phyloP scores from a whole-genome alignment of 2,329 filamentous ascomycete species.

The Thielaviopsis ethacetica region DNA sequence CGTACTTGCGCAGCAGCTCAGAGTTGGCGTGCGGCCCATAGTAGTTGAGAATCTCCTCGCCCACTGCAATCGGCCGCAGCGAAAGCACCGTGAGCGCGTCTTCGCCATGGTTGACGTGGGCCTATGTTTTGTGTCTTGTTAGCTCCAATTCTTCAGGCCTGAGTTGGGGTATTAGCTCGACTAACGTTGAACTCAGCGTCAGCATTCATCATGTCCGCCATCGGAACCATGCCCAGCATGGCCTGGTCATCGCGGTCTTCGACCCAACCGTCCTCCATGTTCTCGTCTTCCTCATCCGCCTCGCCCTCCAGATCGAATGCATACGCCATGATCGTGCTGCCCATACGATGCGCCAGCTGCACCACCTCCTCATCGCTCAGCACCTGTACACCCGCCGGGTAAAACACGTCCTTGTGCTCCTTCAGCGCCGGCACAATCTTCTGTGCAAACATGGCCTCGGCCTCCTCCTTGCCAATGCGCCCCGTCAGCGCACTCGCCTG shows the following conservation, averaged over 20 bases:
- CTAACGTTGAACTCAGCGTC: constrained; percentile 65
- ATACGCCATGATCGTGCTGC: constrained; percentile 81
- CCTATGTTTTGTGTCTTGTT: constrained; percentile 20
- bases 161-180: background rate
- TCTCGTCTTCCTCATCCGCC: constrained; percentile 36
- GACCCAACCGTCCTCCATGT: constrained; percentile 47
- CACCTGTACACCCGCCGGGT: constrained; percentile 19
- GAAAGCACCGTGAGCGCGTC: constrained; percentile 52
- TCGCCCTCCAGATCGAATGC: constrained; percentile 62
- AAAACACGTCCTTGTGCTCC: constrained; percentile 30
- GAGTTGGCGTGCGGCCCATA: constrained; percentile 73
- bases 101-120: constrained; percentile 37
- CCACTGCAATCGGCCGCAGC: constrained; percentile 48
- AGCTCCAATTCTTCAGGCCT: background rate
- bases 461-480: constrained; percentile 60
- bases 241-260: constrained; percentile 42
- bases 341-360: constrained; percentile 57
- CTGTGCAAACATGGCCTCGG: constrained; percentile 50
- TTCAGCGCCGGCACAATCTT: constrained; percentile 35
- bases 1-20: constrained; percentile 70
- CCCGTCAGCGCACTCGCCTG: constrained; percentile 60
- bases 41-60: constrained; percentile 74
- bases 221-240: constrained; percentile 72
- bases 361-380: constrained; percentile 30
- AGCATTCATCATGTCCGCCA: constrained; percentile 81